Conservation (phyloP, 2,329 filamentous ascomycete genomes). For the Sclerotinia borealis region DNA sequence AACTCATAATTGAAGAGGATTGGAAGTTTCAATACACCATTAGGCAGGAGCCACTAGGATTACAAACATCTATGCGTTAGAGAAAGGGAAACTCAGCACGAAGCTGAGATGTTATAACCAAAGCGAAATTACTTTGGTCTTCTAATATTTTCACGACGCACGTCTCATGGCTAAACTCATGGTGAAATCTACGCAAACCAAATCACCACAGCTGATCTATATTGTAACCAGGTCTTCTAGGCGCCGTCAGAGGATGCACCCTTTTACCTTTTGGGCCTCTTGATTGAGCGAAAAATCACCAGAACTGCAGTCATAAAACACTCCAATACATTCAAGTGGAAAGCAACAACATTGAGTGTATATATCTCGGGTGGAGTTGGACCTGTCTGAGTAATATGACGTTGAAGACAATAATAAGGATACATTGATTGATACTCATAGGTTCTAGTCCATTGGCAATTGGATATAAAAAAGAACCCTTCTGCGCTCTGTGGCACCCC, state of each 20-base stretch:
- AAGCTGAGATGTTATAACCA: neutral
- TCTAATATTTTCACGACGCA: neutral
- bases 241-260: neutral
- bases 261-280: neutral
- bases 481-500: neutral
- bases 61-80: neutral
- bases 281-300: neutral
- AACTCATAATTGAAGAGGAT: neutral
- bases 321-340: neutral
- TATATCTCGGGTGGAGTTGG: neutral
- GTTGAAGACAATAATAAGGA: neutral
- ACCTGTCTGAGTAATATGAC: neutral
- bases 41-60: neutral
- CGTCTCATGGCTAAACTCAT: neutral
- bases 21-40: neutral
- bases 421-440: neutral
- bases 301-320: neutral
- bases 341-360: neutral
- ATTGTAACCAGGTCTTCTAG: neutral
- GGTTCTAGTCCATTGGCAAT: neutral
- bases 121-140: neutral
- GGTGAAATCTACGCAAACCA: neutral
- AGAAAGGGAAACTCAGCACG: neutral
- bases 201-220: neutral
- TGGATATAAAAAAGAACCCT: neutral